A percentile compares a stretch with the other conserved stretches of the same genome.
These are phyloP conservation scores for Aurantiochytrium sp. DNA, from an alignment of 108 stramenopile genomes.

Conservation along the genomic window DNA sequence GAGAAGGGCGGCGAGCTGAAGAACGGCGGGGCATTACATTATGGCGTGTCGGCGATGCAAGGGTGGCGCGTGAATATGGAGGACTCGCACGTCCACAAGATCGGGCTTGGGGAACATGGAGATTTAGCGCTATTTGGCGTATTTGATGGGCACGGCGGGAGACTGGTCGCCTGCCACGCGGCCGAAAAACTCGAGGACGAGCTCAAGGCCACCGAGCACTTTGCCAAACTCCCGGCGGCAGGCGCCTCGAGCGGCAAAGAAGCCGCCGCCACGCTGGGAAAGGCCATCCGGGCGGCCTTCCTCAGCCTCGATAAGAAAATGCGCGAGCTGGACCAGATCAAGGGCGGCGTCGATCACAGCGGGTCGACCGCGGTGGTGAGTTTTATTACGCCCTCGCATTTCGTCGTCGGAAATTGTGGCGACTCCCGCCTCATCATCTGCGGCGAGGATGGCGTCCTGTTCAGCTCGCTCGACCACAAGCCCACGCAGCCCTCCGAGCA, in stretches of 20 bases:
- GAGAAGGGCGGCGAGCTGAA: background rate
- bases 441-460: conserved; percentile 26
- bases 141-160: conserved; percentile 39
- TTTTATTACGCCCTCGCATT: conserved; percentile 71
- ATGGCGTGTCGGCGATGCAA: conserved; percentile 33
- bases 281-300: conserved; percentile 66
- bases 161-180: background rate
- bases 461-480: conserved; percentile 83
- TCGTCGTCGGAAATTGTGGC: conserved; percentile 91
- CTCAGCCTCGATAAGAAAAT: conserved; percentile 66
- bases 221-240: background rate
- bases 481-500: conserved; percentile 50
- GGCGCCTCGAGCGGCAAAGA: background rate
- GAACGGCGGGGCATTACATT: background rate
- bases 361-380: conserved; percentile 83
- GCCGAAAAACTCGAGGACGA: background rate
- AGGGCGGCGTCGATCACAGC: conserved; percentile 39
- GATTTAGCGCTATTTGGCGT: conserved; percentile 4
- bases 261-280: conserved; percentile 42
- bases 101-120: background rate
- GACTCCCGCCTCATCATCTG: conserved; percentile 76
- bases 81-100: conserved; percentile 30
- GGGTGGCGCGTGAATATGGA: conserved; percentile 36
- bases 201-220: background rate
- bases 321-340: conserved; percentile 24